These are phyloP conservation scores for Orobanche coerulescens DNA, from an alignment of 257 asterid genomes.

Conservation along the genomic window DNA sequence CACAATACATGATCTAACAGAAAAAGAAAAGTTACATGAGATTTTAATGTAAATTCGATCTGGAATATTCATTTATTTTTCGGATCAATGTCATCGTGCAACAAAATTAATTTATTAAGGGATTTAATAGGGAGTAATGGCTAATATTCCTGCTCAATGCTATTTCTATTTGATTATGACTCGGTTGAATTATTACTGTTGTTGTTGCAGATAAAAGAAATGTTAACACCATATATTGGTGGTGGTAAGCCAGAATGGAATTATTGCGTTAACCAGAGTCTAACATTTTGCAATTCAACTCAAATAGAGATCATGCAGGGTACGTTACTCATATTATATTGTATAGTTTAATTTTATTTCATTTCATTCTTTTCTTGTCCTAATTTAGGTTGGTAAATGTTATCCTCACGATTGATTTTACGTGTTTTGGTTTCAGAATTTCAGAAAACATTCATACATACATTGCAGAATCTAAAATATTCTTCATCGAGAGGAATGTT, in stretches of 20 bases:
- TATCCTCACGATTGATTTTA: background rate
- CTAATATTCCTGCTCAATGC: no score
- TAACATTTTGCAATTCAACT: background rate
- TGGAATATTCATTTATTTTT: no score
- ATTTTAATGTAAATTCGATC: no score
- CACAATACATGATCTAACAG: no score
- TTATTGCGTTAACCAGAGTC: background rate
- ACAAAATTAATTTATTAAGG: background rate
- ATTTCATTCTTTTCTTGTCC: background rate
- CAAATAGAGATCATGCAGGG: slow-evolving; percentile 11
- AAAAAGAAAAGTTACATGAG: no score
- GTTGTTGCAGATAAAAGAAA: background rate
- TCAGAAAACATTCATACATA: background rate
- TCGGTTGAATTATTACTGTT: no score
- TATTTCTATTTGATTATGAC: no score
- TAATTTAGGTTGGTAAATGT: background rate
- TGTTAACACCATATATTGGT: background rate
- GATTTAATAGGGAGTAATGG: no score
- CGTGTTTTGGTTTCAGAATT: background rate
- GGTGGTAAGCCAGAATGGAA: slow-evolving; percentile 1
- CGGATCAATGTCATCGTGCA: no score
- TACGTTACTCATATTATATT: background rate
- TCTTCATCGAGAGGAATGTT: slow-evolving; percentile 11
- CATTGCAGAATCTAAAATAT: background rate
- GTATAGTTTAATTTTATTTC: no score